phyloP scores from a whole-genome alignment of 2,329 filamentous ascomycete genomes.

The Plectosphaerella sp. region DNA sequence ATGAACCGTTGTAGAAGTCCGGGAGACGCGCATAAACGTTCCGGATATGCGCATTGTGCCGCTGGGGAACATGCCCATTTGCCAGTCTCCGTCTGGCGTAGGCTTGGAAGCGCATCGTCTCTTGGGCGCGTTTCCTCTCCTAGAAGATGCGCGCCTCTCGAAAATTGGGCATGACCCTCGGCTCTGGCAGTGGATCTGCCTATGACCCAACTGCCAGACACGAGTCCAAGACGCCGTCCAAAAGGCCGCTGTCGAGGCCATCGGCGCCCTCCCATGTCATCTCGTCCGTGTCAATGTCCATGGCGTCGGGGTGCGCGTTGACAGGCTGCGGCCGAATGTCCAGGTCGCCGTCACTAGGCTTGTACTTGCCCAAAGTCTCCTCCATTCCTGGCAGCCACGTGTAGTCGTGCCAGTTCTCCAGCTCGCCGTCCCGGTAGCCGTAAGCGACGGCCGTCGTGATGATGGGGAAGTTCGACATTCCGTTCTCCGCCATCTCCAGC shows the following conservation, averaged over 20 bases:
- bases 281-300: slow-evolving; percentile 53
- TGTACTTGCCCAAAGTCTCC: background rate
- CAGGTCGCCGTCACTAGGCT: slow-evolving; percentile 15
- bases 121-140: too few relatives aligned
- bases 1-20: too few relatives aligned
- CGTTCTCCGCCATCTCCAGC: slow-evolving; percentile 69
- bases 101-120: too few relatives aligned
- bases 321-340: slow-evolving; percentile 29
- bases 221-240: slow-evolving; percentile 55
- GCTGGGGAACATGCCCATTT: too few relatives aligned
- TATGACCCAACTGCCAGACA: slow-evolving; percentile 42
- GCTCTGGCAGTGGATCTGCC: slow-evolving; percentile 2
- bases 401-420: slow-evolving; percentile 63
- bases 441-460: slow-evolving; percentile 67
- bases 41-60: too few relatives aligned
- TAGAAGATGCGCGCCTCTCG: too few relatives aligned
- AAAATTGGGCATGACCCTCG: background rate
- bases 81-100: too few relatives aligned
- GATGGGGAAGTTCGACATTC: slow-evolving; percentile 73
- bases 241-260: slow-evolving; percentile 41
- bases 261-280: slow-evolving; percentile 60
- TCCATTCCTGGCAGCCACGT: slow-evolving; percentile 38
- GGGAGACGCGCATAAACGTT: too few relatives aligned
- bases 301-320: slow-evolving; percentile 50
- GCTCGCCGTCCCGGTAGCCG: slow-evolving; percentile 70